A percentile compares a stretch with the other conserved stretches of the same genome.
phyloP scores from a whole-genome alignment of 768 basidiomycete species.

The Lactarius hatsudake region DNA sequence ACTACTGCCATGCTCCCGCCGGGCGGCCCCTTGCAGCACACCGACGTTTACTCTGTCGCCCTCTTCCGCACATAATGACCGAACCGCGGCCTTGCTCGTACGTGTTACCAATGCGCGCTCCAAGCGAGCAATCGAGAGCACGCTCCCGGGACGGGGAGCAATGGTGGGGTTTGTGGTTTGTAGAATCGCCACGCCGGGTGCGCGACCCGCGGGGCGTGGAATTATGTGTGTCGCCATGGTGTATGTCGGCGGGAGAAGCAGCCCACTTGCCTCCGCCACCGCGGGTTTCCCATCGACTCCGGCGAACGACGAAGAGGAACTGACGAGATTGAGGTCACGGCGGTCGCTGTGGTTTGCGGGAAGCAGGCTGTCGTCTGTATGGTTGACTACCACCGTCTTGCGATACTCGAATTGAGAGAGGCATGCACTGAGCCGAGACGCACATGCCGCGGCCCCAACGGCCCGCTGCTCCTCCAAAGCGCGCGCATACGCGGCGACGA shows the following conservation, averaged over 20 bases:
- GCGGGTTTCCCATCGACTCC: not conserved
- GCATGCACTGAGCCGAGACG: conserved; percentile 46
- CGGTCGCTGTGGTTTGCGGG: conserved; percentile 50
- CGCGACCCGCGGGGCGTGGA: conserved; percentile 38
- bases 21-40: conserved; percentile 50
- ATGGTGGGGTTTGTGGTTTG: conserved; percentile 78
- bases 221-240: conserved; percentile 74
- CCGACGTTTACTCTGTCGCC: conserved; percentile 39
- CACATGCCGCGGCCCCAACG: conserved; percentile 25
- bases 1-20: conserved; percentile 30
- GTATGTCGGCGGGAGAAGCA: conserved; percentile 46
- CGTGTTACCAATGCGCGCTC: conserved; percentile 61
- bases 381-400: conserved; percentile 62
- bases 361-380: conserved; percentile 58
- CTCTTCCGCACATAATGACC: conserved; percentile 38
- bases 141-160: conserved; percentile 43
- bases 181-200: conserved; percentile 42
- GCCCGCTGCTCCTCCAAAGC: conserved; percentile 35
- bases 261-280: not conserved
- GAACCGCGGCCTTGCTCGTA: conserved; percentile 50
- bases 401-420: conserved; percentile 54
- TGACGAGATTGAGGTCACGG: conserved; percentile 65
- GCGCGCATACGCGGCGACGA: conserved; percentile 48
- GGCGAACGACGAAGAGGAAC: conserved; percentile 16
- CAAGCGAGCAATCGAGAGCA: conserved; percentile 57